A percentile compares a stretch with the other conserved stretches of the same genome.
phyloP scores from a whole-genome alignment of 345 rosid species.

The Triadica sebifera region DNA sequence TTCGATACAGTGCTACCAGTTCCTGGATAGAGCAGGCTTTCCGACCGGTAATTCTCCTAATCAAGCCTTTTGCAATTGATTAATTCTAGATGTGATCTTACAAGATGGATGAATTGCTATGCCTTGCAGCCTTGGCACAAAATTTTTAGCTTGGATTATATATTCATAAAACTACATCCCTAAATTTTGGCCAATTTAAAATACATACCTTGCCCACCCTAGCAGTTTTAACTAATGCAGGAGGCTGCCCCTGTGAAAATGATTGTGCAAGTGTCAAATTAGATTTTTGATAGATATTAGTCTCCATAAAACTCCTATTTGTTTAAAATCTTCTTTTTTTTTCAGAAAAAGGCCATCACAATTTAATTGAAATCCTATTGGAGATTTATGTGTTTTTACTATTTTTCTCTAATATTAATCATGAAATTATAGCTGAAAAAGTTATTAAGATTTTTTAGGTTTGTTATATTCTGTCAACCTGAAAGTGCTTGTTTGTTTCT shows the following conservation, averaged over 20 bases:
- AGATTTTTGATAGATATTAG: not conserved
- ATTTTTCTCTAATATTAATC: not conserved
- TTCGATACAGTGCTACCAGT: conserved; percentile 58
- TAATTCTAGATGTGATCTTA: not conserved
- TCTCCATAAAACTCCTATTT: not conserved
- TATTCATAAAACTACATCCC: not conserved
- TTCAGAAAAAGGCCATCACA: not conserved
- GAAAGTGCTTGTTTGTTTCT: not conserved
- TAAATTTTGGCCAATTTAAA: not conserved
- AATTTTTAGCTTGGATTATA: not conserved
- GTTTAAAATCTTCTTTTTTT: too few species aligned
- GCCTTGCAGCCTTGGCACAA: not conserved
- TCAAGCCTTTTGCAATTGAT: not conserved
- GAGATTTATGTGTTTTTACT: not conserved
- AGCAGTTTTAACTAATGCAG: not conserved
- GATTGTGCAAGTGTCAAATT: conserved; percentile 1
- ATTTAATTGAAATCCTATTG: too few species aligned
- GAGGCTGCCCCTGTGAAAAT: not conserved
- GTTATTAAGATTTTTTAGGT: not conserved
- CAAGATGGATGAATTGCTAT: not conserved
- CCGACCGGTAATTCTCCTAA: conserved; percentile 49
- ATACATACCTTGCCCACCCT: not conserved
- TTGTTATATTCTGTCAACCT: not conserved
- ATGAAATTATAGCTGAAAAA: not conserved
- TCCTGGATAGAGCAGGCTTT: conserved; percentile 50